Percentiles rank a stretch among this genome's conserved stretches.
phyloP scores from a whole-genome alignment of 257 asterid genomes.

The Przewalskia tangutica region DNA sequence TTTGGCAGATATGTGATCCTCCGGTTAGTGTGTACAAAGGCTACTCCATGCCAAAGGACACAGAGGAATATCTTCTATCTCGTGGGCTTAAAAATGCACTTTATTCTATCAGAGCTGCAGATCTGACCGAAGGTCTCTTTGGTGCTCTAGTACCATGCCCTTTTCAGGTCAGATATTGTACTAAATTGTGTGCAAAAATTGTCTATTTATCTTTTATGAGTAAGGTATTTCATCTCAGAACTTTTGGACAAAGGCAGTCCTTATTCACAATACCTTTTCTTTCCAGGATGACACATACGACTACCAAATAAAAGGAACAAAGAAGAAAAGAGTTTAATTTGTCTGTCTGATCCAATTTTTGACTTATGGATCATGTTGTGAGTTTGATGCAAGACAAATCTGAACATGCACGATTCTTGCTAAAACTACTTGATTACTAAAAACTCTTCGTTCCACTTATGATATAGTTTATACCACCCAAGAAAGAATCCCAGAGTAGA shows the following conservation, averaged over 20 bases:
- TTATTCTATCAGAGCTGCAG: slow-evolving; percentile 71
- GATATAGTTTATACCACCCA: background rate
- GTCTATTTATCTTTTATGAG: background rate
- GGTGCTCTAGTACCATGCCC: slow-evolving; percentile 72
- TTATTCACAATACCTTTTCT: background rate
- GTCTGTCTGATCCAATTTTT: background rate
- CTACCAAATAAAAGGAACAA: background rate
- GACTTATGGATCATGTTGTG: background rate
- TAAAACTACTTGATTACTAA: background rate
- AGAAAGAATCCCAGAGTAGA: background rate
- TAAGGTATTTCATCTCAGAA: background rate
- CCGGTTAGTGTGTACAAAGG: slow-evolving; percentile 94
- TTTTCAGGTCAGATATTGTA: slow-evolving; percentile 43
- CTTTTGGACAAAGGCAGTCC: background rate
- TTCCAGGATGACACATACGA: background rate
- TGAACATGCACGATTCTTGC: background rate
- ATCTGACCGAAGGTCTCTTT: slow-evolving; percentile 61
- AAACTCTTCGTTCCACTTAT: background rate
- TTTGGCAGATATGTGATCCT: slow-evolving; percentile 71
- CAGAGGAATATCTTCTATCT: slow-evolving; percentile 72
- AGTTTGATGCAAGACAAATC: background rate
- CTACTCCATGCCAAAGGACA: slow-evolving; percentile 68
- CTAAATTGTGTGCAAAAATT: background rate
- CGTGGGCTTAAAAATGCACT: slow-evolving; percentile 88
- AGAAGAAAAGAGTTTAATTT: background rate